Conservation (phyloP, 2,329 filamentous ascomycete species). For the Penicillium sclerotigenum region DNA sequence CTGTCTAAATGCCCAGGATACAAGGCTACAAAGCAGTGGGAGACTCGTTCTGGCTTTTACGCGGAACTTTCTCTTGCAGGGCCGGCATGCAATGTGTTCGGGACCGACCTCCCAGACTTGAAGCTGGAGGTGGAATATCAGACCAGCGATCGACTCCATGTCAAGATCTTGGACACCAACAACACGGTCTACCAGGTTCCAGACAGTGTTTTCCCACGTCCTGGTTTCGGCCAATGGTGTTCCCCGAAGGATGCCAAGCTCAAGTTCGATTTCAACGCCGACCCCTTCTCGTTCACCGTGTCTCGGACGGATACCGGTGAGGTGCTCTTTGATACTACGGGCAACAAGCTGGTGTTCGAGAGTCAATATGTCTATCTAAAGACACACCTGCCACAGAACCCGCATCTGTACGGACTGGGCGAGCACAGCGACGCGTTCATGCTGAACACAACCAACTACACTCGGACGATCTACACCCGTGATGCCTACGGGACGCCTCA, state of each 20-base stretch:
- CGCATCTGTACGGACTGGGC: slow-evolving; percentile 68
- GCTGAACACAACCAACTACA: slow-evolving; percentile 62
- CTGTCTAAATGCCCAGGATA: slow-evolving; percentile 28
- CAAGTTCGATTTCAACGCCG: slow-evolving; percentile 10
- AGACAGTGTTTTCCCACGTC: slow-evolving; percentile 23
- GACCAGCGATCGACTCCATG: slow-evolving; percentile 59
- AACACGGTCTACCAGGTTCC: slow-evolving; percentile 13
- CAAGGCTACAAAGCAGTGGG: slow-evolving; percentile 9
- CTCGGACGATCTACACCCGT: slow-evolving; percentile 61
- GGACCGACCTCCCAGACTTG: slow-evolving; percentile 52
- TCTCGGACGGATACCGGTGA: slow-evolving; percentile 14
- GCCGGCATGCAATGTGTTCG: slow-evolving; percentile 56
- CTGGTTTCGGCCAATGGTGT: slow-evolving; percentile 9
- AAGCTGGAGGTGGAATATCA: slow-evolving; percentile 57
- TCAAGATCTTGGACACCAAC: slow-evolving; percentile 12
- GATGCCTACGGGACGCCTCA: slow-evolving; percentile 59
- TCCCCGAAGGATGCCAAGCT: slow-evolving; percentile 7
- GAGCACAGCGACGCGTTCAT: slow-evolving; percentile 67
- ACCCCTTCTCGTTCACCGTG: slow-evolving; percentile 63
- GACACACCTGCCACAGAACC: slow-evolving; percentile 61
- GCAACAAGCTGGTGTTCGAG: slow-evolving; percentile 63
- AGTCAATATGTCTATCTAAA: slow-evolving; percentile 67
- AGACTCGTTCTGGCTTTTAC: slow-evolving; percentile 10
- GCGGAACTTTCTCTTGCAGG: slow-evolving; percentile 68
- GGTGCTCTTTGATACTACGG: slow-evolving; percentile 61